A percentile compares a stretch with the other conserved stretches of the same genome.
Conservation (phyloP, 768 basidiomycete genomes). For the Tephrocybe sp. region DNA sequence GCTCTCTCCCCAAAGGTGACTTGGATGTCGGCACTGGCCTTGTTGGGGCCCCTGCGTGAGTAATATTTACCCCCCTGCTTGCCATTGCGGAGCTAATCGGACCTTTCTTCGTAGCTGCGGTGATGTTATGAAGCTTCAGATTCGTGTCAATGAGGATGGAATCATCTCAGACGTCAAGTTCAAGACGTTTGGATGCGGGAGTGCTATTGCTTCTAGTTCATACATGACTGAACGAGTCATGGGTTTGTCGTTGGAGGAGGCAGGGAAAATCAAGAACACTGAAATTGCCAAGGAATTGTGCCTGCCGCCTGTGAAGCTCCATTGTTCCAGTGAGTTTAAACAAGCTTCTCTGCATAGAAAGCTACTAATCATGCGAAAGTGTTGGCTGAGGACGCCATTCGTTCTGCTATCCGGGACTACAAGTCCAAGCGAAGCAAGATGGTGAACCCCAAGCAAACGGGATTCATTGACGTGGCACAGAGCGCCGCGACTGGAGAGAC, state of each 20-base stretch:
- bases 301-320: conserved; percentile 93
- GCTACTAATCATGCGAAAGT: conserved; percentile 41
- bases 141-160: conserved; percentile 91
- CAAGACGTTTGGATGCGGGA: conserved; percentile 99
- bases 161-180: conserved; percentile 99
- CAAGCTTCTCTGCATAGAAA: conserved; percentile 3
- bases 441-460: conserved; percentile 50
- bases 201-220: conserved; percentile 95
- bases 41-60: conserved; percentile 95
- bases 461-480: conserved; percentile 71
- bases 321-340: conserved; percentile 81
- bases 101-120: conserved; percentile 61
- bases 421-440: conserved; percentile 70
- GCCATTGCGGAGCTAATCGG: conserved; percentile 29
- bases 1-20: conserved; percentile 91
- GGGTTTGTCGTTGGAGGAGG: conserved; percentile 90
- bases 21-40: conserved; percentile 94
- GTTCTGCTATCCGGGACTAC: conserved; percentile 96
- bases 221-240: conserved; percentile 99
- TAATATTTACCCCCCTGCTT: conserved; percentile 21
- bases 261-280: conserved; percentile 96
- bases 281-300: conserved; percentile 98
- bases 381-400: conserved; percentile 98
- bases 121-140: conserved; percentile 99
- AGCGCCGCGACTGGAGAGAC: conserved; percentile 52